phyloP scores from a whole-genome alignment of 1,284 basidiomycete genomes.

The Sparassis latifolia region DNA sequence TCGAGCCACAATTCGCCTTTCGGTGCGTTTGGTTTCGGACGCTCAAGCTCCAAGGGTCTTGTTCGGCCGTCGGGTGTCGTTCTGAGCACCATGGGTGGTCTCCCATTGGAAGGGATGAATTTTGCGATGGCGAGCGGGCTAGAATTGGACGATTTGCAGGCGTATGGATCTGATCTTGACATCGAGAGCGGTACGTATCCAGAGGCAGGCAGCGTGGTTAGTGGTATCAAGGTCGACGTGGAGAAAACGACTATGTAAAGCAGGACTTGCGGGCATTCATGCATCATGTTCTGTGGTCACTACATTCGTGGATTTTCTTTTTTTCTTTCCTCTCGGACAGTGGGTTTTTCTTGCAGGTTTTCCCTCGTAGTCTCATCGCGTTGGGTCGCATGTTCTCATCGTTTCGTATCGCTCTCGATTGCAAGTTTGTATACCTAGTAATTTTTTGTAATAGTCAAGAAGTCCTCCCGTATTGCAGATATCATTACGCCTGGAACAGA shows the following conservation, averaged over 20 bases:
- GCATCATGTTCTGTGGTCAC: background rate
- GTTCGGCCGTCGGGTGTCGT: slow-evolving; percentile 43
- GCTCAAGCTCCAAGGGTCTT: slow-evolving; percentile 19
- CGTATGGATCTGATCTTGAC: slow-evolving; percentile 35
- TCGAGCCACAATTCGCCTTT: slow-evolving; percentile 23
- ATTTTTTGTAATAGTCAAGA: too few species aligned
- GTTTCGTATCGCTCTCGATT: too few species aligned
- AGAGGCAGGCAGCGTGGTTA: slow-evolving; percentile 30
- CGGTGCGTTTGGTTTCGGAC: slow-evolving; percentile 29
- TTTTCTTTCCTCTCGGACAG: background rate
- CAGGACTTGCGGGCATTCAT: background rate
- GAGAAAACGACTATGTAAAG: slow-evolving; percentile 53
- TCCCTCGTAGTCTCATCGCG: too few species aligned
- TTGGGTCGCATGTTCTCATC: too few species aligned
- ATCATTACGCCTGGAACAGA: too few species aligned
- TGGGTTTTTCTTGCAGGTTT: too few species aligned
- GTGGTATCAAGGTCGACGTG: slow-evolving; percentile 59
- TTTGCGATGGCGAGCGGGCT: slow-evolving; percentile 32
- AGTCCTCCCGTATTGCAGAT: too few species aligned
- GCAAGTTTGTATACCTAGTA: too few species aligned
- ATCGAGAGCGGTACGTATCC: slow-evolving; percentile 23
- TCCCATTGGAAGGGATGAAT: slow-evolving; percentile 30
- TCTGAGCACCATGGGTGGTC: slow-evolving; percentile 62
- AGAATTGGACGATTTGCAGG: slow-evolving; percentile 46
- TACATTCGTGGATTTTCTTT: slow-evolving; percentile 1